phyloP scores from a whole-genome alignment of 306 rosid genomes.

The Sophora flavescens region DNA sequence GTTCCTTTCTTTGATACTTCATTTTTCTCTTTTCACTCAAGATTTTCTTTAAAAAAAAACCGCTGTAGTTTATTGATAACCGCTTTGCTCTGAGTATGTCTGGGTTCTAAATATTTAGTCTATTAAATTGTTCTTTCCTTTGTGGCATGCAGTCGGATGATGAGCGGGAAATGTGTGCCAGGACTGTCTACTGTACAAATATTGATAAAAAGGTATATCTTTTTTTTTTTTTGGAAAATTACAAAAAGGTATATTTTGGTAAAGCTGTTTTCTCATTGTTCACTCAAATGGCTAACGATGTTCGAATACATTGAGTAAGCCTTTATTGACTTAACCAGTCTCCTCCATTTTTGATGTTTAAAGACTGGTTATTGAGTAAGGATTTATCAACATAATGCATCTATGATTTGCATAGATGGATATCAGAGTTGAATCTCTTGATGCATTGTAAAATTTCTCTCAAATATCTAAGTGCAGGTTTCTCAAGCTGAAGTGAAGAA shows the following conservation, averaged over 20 bases:
- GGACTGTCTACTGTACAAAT: constrained; percentile 98
- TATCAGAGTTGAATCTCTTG: constrained; percentile 33
- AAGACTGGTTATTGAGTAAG: not conserved
- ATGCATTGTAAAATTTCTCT: constrained; percentile 5
- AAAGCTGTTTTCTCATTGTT: not conserved
- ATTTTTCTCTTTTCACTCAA: constrained; percentile 13
- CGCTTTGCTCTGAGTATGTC: constrained; percentile 6
- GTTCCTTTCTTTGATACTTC: not conserved
- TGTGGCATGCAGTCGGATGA: constrained; percentile 79
- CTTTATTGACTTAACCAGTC: not conserved
- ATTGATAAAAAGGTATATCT: constrained; percentile 85
- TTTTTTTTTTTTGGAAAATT: constrained; percentile 11
- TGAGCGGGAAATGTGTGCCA: constrained; percentile 97
- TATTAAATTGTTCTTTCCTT: constrained; percentile 38
- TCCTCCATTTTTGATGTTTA: not conserved
- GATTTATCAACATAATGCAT: not conserved
- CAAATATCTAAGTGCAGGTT: constrained; percentile 59
- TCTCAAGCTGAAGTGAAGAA: constrained; percentile 94
- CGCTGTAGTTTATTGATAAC: not conserved
- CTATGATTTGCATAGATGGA: constrained; percentile 9
- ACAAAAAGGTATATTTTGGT: not conserved
- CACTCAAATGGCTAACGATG: constrained; percentile 3
- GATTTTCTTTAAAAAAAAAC: not conserved
- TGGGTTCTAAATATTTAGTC: constrained; percentile 10
- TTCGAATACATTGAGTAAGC: not conserved